Base-by-base conservation (phyloP, 768 basidiomycete species). In the Tricholoma bakamatsutake region DNA sequence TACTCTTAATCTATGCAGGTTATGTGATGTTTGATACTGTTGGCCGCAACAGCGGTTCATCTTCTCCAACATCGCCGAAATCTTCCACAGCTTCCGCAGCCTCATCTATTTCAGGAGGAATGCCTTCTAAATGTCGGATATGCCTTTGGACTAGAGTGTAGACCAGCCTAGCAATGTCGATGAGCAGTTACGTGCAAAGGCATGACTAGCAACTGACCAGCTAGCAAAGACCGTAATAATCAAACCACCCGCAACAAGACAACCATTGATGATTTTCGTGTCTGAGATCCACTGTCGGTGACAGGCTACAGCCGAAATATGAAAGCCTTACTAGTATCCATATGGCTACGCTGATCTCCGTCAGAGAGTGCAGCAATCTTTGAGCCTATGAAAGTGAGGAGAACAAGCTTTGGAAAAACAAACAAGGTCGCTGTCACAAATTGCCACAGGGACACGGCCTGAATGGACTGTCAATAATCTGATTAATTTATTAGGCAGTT, bases 311-410 rank as follows among this genome's bases (percentile, higher is more conserved):
- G 50, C 4, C 35, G 53, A 7, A 48, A 52, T 28, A 39, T 13
- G 52, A 54, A 42, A 55, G 57, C 65, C 78, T 55, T 74, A 88
- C 88, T 77, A 21, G 81, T 78, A 64, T 93, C 90, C 90, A 93
- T 93, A 40, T 82, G 71, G 37, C 72, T 77, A 45, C 91, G 80
- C 57, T 84, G 81, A 61, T 86, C 79, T 34, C 88, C 88, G 61
- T 93, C 91, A 9, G 90, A 86, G 13, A 93, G 72, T 10, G 74
- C 74, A 39, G 87, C 88, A 42, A 92, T 80, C 27, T 82, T 81
- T 1, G 86, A 85, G 2, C 91, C 92, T 50, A 93, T 82, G 69
- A 92, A 91, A 12, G 86, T 82, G 56, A 88, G 81, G 27, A 93
- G 73, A 31, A 85, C 67, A 5, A 87, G 71, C 65, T 85, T 92